Evolutionary conservation across 202 grass and related monocot species (phyloP), one percentile per base, ranked within the genome.

Genomic region (Elaeis oleifera): DNA sequence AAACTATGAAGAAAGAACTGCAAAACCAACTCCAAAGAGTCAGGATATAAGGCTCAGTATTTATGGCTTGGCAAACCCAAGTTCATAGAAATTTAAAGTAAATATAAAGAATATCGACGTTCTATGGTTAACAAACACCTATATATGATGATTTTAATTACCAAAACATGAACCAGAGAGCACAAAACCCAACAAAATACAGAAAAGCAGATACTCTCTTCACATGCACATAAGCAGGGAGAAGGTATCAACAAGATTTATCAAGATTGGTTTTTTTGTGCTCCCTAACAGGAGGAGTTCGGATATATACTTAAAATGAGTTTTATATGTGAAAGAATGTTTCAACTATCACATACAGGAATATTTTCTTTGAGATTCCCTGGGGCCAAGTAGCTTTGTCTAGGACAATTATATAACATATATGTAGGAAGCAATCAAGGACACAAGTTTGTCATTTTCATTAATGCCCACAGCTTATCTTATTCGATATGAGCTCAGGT

Each of bases 341-440:
- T 39, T 5, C 23, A 29, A 39, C 25, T 16, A 7, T 56, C 22
- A 5, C 16, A 36, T 56, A 5, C 22, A 31, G 18, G 27, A 7
- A 54, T 26, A 22, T 11, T 9, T 54, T 5, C 27, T 7, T 5
- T 11, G 5, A 54, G 17, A 67, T 67, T 54, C 64, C 26, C 15
- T 67, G 73, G 69, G 71, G 56, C 73, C 60, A 77, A 73, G 64
- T 58, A 68, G 58, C 58, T 74, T 19, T 76, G 19, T 27, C 50
- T 16, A 58, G 69, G 53, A 23, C 65, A 64, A 49, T 26, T 55
- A 53, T 29, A 27, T 53, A 28, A 54, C 16, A 71, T 68, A 70
- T 67, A 70, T 77, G 14, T 25, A 1, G 5, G 31, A 11, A 24
- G 23, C 64, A 60, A 85, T 61, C 50, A 73, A 28, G 59, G 51